Percentiles rank a stretch among this genome's conserved stretches.
phyloP scores from a whole-genome alignment of 2,329 filamentous ascomycete species.

The Alternaria arborescens region DNA sequence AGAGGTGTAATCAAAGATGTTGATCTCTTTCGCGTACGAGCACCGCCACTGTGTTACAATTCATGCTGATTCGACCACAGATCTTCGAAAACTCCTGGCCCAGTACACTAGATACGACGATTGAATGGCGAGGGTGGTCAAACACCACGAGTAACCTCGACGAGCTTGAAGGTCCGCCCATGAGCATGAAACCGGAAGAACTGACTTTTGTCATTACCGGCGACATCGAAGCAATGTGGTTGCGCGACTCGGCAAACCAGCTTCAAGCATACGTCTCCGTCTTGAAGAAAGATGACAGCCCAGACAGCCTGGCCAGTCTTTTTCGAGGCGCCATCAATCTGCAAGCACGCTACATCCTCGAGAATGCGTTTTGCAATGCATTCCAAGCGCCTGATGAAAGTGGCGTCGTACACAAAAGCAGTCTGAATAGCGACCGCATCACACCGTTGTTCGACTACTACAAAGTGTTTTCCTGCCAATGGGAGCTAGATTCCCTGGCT shows the following conservation, averaged over 20 bases:
- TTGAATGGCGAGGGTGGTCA: slow-evolving; percentile 70
- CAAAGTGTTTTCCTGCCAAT: slow-evolving; percentile 62
- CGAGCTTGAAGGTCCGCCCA: slow-evolving; percentile 6
- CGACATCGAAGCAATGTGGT: slow-evolving; percentile 66
- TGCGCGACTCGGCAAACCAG: slow-evolving; percentile 69
- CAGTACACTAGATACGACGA: slow-evolving; percentile 78
- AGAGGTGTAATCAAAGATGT: slow-evolving; percentile 54
- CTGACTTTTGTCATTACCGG: slow-evolving; percentile 67
- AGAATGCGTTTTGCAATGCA: slow-evolving; percentile 63
- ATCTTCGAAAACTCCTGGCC: slow-evolving; percentile 77
- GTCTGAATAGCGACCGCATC: slow-evolving; percentile 54
- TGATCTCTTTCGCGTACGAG: slow-evolving; percentile 66
- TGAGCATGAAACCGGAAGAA: slow-evolving; percentile 53
- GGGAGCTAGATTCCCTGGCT: slow-evolving; percentile 61
- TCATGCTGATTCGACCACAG: not conserved
- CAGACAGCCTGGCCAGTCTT: slow-evolving; percentile 66
- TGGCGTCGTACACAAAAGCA: slow-evolving; percentile 49
- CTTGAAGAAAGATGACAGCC: slow-evolving; percentile 59
- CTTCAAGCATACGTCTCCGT: slow-evolving; percentile 73
- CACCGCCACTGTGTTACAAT: not conserved
- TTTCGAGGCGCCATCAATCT: slow-evolving; percentile 77
- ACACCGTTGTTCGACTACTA: slow-evolving; percentile 54
- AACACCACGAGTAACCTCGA: slow-evolving; percentile 52
- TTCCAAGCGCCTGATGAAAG: slow-evolving; percentile 62
- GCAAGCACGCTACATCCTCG: slow-evolving; percentile 72